A percentile compares a stretch with the other conserved stretches of the same genome.
Conservation (phyloP, 2,329 filamentous ascomycete genomes). For the Curvularia sp. region DNA sequence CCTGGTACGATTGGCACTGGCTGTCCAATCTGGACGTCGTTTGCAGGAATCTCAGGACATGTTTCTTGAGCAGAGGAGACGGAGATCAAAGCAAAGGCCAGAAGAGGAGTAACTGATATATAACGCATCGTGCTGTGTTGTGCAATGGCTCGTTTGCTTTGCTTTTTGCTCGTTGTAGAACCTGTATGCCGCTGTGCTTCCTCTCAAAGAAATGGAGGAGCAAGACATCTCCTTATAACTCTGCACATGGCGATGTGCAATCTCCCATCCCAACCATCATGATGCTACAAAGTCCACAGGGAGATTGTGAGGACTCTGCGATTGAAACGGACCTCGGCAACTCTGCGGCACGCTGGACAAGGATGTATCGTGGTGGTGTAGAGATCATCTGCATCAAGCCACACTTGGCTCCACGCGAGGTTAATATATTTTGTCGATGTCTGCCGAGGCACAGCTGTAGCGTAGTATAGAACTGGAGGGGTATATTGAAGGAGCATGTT, state of each 20-base stretch:
- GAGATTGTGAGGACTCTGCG: not conserved
- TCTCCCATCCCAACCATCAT: not conserved
- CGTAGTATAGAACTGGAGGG: not conserved
- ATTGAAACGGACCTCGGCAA: constrained; percentile 7
- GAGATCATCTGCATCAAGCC: constrained; percentile 8
- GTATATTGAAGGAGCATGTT: not conserved
- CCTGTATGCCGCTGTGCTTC: not conserved
- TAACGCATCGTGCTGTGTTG: constrained; percentile 5
- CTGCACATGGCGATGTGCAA: not conserved
- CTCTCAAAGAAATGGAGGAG: not conserved
- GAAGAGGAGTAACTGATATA: not conserved
- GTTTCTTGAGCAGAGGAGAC: constrained; percentile 1
- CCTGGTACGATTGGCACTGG: constrained; percentile 11
- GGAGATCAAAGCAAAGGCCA: not conserved
- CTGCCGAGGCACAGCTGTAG: constrained; percentile 2
- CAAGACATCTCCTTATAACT: constrained; percentile 3
- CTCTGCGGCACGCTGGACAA: constrained; percentile 6
- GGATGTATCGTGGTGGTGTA: constrained; percentile 6
- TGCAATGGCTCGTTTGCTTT: not conserved
- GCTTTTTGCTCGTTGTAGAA: not conserved
- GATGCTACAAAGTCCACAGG: not conserved
- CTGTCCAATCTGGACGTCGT: constrained; percentile 5
- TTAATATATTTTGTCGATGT: constrained; percentile 8
- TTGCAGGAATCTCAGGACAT: constrained; percentile 4
- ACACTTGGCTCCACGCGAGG: not conserved